Evolutionary conservation across 257 asterid species (phyloP), one percentile per base, ranked within the genome.

Genomic region (Cruciata laevipes): DNA sequence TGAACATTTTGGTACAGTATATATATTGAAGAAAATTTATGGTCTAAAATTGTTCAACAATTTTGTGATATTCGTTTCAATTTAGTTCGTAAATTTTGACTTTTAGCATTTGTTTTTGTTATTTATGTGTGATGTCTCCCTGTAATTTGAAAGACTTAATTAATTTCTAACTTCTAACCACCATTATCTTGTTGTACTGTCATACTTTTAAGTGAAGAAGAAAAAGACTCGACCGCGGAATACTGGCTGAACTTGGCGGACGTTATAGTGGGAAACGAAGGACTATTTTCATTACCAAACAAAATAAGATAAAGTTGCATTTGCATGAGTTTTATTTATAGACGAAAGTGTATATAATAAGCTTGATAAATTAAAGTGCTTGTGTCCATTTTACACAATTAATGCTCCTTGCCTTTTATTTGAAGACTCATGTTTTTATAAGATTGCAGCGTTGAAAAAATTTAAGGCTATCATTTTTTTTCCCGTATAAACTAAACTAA

Each of bases 251-350:
- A 20, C 7, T 6, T 16, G 57, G 57, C 57, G 57, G 20, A 51
- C 57, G 57, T 17, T 4, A 18, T 20, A 53, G 60, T 53, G 60
- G 60, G 60, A 53, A 53, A 53, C 12, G 27, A 13, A 27, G 14
- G 60, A 53, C 24, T n/a, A 53, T 53, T 53, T 53, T 47, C 60
- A 53, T 53, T 20, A 53, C 60, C 60, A 53, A 53, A 21, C 24
- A n/a, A 53, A 53, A 53, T 53, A 21, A 51, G 57, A n/a, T 53
- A 14, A n/a, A 35, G 4, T 53, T 18, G 23, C 49, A 40, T 40
- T 53, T 53, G 59, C 60, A 53, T 53, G 60, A 20, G 24, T 53
- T 53, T 16, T 53, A 0, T 53, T 6, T 47, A 47, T 20, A 16
- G 7, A 47, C 6, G n/a, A n/a, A 47, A 16, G 55, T 47, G 55